Conservation (phyloP, 345 rosid genomes). For the Brassica carinata region DNA sequence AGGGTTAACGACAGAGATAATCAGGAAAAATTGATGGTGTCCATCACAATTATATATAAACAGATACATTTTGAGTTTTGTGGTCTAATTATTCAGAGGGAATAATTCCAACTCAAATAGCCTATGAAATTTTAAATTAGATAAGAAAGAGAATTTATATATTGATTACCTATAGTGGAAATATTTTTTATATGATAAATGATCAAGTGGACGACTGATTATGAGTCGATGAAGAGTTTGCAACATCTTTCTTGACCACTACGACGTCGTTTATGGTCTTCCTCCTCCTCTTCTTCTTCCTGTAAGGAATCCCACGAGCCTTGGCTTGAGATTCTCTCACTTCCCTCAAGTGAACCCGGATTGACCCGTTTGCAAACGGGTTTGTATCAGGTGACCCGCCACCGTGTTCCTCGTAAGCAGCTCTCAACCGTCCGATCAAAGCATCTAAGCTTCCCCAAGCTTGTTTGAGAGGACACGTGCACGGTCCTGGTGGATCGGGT, state of each 20-base stretch:
- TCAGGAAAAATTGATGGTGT: neutral
- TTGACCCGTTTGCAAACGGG: slow-evolving; percentile 80
- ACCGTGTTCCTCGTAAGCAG: slow-evolving; percentile 86
- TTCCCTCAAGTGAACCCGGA: slow-evolving; percentile 72
- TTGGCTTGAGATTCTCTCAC: slow-evolving; percentile 85
- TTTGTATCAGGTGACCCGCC: slow-evolving; percentile 71
- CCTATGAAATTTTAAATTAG: neutral
- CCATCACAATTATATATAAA: slow-evolving; percentile 21
- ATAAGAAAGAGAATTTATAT: slow-evolving; percentile 1
- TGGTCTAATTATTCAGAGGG: slow-evolving; percentile 20
- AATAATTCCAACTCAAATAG: slow-evolving; percentile 6
- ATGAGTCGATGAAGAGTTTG: slow-evolving; percentile 34
- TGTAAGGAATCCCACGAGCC: slow-evolving; percentile 87
- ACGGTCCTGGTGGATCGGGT: slow-evolving; percentile 82
- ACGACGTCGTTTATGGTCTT: slow-evolving; percentile 39
- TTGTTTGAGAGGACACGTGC: slow-evolving; percentile 83
- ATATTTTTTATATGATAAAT: slow-evolving; percentile 5
- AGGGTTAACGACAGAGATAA: slow-evolving; percentile 6
- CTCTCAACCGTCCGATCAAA: slow-evolving; percentile 83
- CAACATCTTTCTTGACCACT: slow-evolving; percentile 34
- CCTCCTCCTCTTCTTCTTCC: slow-evolving; percentile 87
- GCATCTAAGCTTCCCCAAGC: slow-evolving; percentile 98
- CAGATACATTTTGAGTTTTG: slow-evolving; percentile 2
- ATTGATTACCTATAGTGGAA: slow-evolving; percentile 36
- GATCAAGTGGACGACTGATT: slow-evolving; percentile 31